Conservation (phyloP, 371 early-diverging fungal species). For the Mucor velutinosus region DNA sequence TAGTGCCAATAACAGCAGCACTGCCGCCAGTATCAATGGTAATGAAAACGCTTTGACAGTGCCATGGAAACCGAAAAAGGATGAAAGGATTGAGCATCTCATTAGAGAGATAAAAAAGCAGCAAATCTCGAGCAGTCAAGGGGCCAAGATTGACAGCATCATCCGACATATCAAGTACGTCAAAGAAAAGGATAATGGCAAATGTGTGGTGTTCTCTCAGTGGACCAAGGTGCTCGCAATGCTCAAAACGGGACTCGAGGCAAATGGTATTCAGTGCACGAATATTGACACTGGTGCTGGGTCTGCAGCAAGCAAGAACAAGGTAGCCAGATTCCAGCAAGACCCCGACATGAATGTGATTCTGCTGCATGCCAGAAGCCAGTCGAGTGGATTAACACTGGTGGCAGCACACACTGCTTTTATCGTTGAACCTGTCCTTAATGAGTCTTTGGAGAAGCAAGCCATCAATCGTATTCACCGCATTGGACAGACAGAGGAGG, state of each 20-base stretch:
- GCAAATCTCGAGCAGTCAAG: slow-evolving; percentile 20
- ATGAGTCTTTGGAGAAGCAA: slow-evolving; percentile 53
- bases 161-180: slow-evolving; percentile 61
- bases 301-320: slow-evolving; percentile 18
- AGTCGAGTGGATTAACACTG: slow-evolving; percentile 52
- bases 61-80: not conserved
- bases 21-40: not conserved
- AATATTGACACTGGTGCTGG: slow-evolving; percentile 40
- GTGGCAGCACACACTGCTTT: slow-evolving; percentile 54
- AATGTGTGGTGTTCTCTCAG: slow-evolving; percentile 72
- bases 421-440: slow-evolving; percentile 57
- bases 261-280: slow-evolving; percentile 46
- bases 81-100: not conserved
- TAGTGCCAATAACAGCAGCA: not conserved
- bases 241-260: slow-evolving; percentile 46
- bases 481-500: slow-evolving; percentile 33
- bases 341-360: slow-evolving; percentile 47
- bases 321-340: slow-evolving; percentile 40
- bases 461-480: slow-evolving; percentile 55
- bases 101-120: slow-evolving; percentile 11
- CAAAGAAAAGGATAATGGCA: slow-evolving; percentile 43
- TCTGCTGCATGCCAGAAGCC: slow-evolving; percentile 54
- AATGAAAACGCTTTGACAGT: not conserved
- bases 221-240: slow-evolving; percentile 65
- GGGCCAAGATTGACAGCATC: slow-evolving; percentile 66